phyloP scores from a whole-genome alignment of 1,139 yeast species.

The Hansenula lynferdii region DNA sequence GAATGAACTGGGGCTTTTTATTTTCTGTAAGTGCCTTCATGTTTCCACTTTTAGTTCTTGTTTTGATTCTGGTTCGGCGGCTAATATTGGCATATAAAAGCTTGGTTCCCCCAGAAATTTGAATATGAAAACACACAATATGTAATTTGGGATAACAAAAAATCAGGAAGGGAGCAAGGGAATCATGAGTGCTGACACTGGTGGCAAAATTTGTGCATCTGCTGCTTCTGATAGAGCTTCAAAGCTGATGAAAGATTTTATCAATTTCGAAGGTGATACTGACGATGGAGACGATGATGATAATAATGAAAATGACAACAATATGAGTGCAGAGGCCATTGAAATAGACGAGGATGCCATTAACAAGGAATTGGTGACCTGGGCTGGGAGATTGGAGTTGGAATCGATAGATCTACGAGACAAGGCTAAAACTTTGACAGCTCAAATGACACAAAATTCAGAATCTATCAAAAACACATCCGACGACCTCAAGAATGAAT shows the following conservation, averaged over 20 bases:
- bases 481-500: constrained; percentile 6
- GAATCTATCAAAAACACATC: constrained; percentile 11
- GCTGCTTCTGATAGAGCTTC: not conserved
- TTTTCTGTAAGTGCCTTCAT: too few species aligned
- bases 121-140: not conserved
- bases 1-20: too few species aligned
- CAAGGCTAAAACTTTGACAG: constrained; percentile 25
- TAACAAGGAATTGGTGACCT: constrained; percentile 32
- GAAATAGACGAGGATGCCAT: constrained; percentile 19
- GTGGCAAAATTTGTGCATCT: too few species aligned
- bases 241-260: not conserved
- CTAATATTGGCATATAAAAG: not conserved
- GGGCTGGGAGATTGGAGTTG: constrained; percentile 42
- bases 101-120: not conserved
- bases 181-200: not conserved
- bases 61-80: not conserved
- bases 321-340: too few species aligned
- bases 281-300: not conserved
- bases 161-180: not conserved
- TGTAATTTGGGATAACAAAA: too few species aligned
- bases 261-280: not conserved
- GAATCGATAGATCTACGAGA: constrained; percentile 37
- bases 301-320: not conserved
- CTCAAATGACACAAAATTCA: constrained; percentile 19
- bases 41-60: too few species aligned